Percentiles rank a stretch among this genome's conserved stretches.
Evolutionary conservation across 2,329 filamentous ascomycete species (phyloP).

Genomic region (Penicillium sp.): DNA sequence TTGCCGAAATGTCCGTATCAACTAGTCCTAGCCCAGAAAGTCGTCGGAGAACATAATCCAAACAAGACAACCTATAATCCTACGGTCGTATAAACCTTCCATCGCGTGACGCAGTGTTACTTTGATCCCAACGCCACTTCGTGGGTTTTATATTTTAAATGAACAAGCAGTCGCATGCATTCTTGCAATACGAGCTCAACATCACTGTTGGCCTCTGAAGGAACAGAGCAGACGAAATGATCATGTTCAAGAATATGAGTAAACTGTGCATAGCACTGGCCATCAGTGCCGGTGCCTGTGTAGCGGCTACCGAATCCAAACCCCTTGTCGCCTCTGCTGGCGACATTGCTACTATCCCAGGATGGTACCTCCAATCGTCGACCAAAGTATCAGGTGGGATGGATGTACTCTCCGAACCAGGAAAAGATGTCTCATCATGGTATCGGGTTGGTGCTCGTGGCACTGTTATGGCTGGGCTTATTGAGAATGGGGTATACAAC

Average conservation of each 20-base stretch:
- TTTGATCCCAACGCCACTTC: background rate
- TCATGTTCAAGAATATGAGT: background rate
- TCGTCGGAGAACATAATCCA: constrained; percentile 6
- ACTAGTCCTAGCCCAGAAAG: constrained; percentile 10
- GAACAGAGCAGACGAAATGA: background rate
- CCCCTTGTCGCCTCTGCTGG: constrained; percentile 27
- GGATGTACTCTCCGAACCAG: constrained; percentile 43
- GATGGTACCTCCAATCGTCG: constrained; percentile 54
- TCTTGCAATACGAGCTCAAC: background rate
- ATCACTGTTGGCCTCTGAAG: background rate
- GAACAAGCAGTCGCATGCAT: background rate
- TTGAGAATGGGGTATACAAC: constrained; percentile 54
- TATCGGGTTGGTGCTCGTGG: constrained; percentile 51
- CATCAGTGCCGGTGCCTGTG: background rate
- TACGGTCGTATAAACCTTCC: constrained; percentile 11
- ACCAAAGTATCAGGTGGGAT: constrained; percentile 40
- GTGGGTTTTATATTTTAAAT: background rate
- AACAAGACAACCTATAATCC: constrained; percentile 3
- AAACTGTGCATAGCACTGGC: constrained; percentile 1
- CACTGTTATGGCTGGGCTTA: constrained; percentile 59
- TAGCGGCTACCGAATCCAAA: background rate
- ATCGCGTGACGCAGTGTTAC: constrained; percentile 5
- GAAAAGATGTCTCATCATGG: constrained; percentile 54
- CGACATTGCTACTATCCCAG: constrained; percentile 29
- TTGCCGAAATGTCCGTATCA: constrained; percentile 11